Evolutionary conservation across 139 green algal genomes (phyloP), one percentile per base, ranked within the genome.

Genomic region (Coelastrella sp.): DNA sequence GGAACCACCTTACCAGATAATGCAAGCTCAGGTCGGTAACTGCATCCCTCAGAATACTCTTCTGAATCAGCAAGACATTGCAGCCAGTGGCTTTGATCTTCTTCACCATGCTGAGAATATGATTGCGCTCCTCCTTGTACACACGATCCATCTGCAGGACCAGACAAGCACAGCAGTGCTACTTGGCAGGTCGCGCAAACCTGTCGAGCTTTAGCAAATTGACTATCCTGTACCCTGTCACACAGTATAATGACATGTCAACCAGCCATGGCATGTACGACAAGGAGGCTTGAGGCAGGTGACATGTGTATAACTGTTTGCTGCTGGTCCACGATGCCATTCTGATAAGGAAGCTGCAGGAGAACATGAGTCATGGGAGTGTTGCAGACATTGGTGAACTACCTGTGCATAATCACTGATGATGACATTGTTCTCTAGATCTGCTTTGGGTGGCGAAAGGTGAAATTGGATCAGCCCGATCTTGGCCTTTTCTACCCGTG

Each of bases 41-140:
- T 0, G 97, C 97, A 81, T 99, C 97, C 5, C 97, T 88, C 87
- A 99, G 91, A 86, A 99, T 99, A 83, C 89, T 96, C 91, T 99
- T 99, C 86, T 99, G 98, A 45, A 99, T 96, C 35, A 99, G 94
- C 88, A 99, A 88, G 77, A 99, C 98, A 85, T 99, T 99, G 93
- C 94, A 97, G 34, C 98, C 98, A 25, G 77, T 92, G 32, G 96
- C 96, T 69, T 94, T 94, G 79, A 85, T 85, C 91, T 99, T 98
- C 93, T 99, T 99, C 38, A 99, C 94, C 82, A 99, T 95, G 59
- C 89, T 79, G 74, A 99, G 92, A 85, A 99, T 99, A 94, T 99
- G 98, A 90, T 99, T 99, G 50, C 97, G 92, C 91, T 99, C 98
- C 92, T 99, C 98, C 88, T 96, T 95, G 82, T 97, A 92, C 66